Evolutionary conservation across 345 rosid species (phyloP).

Genomic region (Passiflora organensis): DNA sequence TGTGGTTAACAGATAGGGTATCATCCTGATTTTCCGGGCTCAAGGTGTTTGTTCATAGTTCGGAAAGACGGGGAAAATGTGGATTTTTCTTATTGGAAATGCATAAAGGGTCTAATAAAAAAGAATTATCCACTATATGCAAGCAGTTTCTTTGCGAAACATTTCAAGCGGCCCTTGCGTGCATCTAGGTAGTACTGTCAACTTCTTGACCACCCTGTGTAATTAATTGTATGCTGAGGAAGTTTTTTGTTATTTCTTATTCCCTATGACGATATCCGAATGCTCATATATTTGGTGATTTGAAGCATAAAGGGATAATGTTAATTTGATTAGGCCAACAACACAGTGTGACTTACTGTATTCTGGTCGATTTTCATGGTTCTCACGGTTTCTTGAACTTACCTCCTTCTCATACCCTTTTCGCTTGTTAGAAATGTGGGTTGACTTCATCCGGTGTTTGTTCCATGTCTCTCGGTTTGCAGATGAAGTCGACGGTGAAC

Average conservation of each 20-base stretch:
- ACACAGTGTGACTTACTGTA: no score
- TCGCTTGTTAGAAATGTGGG: no score
- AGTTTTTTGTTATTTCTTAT: neutral
- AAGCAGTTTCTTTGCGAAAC: constrained; percentile 82
- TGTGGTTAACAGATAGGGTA: constrained; percentile 56
- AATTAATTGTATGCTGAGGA: constrained; percentile 1
- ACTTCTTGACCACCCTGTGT: constrained; percentile 10
- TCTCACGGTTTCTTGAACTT: no score
- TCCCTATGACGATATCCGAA: neutral
- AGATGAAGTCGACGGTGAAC: no score
- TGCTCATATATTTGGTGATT: constrained; percentile 1
- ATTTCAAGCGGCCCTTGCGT: constrained; percentile 59
- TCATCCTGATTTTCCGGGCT: constrained; percentile 77
- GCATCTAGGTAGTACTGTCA: constrained; percentile 34
- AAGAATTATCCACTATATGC: constrained; percentile 89
- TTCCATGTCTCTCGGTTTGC: no score
- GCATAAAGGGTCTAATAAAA: constrained; percentile 84
- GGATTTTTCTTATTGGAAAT: constrained; percentile 97
- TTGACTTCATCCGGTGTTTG: no score
- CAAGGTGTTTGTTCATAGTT: constrained; percentile 79
- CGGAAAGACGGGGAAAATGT: constrained; percentile 67
- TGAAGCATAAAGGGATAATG: constrained; percentile 3
- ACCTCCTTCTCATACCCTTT: no score
- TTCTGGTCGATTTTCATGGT: no score
- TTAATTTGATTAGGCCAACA: neutral